phyloP scores from a whole-genome alignment of 2,329 filamentous ascomycete species.

The Gliomastix tumulicola region DNA sequence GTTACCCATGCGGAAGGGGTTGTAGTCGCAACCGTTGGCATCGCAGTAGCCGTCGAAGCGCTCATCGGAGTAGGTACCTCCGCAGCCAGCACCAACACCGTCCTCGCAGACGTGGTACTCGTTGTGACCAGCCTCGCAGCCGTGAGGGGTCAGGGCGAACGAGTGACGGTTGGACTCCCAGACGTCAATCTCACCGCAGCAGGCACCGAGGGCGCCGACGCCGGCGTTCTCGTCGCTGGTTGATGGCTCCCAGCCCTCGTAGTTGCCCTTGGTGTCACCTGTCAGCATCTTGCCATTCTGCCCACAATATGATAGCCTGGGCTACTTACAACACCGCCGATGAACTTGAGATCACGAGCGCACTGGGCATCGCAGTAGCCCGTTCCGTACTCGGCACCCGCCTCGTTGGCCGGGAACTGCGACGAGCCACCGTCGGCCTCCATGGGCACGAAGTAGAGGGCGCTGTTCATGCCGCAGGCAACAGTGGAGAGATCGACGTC shows the following conservation, averaged over 20 bases:
- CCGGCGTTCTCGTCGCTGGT: slow-evolving; percentile 44
- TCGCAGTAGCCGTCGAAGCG: slow-evolving; percentile 55
- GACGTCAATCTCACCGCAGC: slow-evolving; percentile 51
- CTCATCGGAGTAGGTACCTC: slow-evolving; percentile 37
- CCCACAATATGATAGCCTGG: neutral
- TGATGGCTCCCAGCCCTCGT: slow-evolving; percentile 37
- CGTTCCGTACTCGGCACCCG: slow-evolving; percentile 46
- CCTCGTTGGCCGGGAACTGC: slow-evolving; percentile 35
- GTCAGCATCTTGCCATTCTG: no score
- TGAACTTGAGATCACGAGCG: slow-evolving; percentile 39
- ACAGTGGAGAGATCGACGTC: slow-evolving; percentile 59
- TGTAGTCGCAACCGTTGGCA: slow-evolving; percentile 59
- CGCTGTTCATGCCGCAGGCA: slow-evolving; percentile 59
- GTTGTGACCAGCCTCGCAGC: slow-evolving; percentile 14
- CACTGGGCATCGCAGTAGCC: slow-evolving; percentile 45
- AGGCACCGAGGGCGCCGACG: slow-evolving; percentile 38
- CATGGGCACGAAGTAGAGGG: slow-evolving; percentile 54
- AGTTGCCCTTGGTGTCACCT: slow-evolving; percentile 27
- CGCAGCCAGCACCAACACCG: slow-evolving; percentile 28
- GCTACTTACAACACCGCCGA: slow-evolving; percentile 27
- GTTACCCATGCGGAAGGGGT: slow-evolving; percentile 56
- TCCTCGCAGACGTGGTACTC: slow-evolving; percentile 21
- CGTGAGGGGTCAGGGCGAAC: slow-evolving; percentile 27
- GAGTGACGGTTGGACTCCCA: slow-evolving; percentile 56
- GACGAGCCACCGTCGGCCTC: slow-evolving; percentile 41